Conservation (phyloP, 345 rosid genomes). For the Rhizophora apiculata region DNA sequence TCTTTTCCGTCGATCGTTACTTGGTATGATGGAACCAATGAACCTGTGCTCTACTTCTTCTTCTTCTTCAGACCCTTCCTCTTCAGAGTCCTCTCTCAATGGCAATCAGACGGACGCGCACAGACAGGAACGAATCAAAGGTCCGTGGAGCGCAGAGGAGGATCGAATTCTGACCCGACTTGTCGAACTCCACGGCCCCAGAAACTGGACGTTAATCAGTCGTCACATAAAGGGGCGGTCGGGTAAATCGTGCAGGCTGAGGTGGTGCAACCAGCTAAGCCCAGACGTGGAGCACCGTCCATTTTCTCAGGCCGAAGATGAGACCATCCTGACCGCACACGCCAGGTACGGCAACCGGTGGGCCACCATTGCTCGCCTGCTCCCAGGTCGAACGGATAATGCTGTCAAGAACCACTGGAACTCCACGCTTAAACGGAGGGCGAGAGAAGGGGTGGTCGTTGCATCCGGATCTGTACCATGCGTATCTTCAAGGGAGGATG, state of each 20-base stretch:
- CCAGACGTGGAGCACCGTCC: conserved; percentile 59
- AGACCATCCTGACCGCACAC: conserved; percentile 55
- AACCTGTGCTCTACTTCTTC: conserved; percentile 39
- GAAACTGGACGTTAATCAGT: conserved; percentile 59
- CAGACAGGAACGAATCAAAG: conserved; percentile 45
- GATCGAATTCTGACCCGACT: conserved; percentile 54
- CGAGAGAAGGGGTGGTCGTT: conserved; percentile 11
- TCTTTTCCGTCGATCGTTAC: too few relatives aligned
- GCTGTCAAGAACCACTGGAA: conserved; percentile 69
- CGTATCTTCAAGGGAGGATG: conserved; percentile 24
- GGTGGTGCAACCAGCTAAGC: conserved; percentile 61
- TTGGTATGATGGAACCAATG: conserved; percentile 28
- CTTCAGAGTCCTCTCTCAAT: conserved; percentile 43
- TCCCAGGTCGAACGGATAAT: conserved; percentile 60
- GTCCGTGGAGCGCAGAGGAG: conserved; percentile 76
- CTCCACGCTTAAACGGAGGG: conserved; percentile 51
- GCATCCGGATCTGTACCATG: not conserved
- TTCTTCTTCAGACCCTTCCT: conserved; percentile 48
- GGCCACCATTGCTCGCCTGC: conserved; percentile 61
- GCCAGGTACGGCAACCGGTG: conserved; percentile 55
- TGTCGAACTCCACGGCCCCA: conserved; percentile 49
- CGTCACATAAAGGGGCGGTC: conserved; percentile 52
- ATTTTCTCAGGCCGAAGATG: conserved; percentile 48
- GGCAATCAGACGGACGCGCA: conserved; percentile 5
- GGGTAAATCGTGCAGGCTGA: conserved; percentile 53